Percentiles rank a stretch among this genome's conserved stretches.
These are phyloP conservation scores for Claviceps pazoutovae DNA, from an alignment of 2,329 filamentous ascomycete species.

Conservation along the genomic window DNA sequence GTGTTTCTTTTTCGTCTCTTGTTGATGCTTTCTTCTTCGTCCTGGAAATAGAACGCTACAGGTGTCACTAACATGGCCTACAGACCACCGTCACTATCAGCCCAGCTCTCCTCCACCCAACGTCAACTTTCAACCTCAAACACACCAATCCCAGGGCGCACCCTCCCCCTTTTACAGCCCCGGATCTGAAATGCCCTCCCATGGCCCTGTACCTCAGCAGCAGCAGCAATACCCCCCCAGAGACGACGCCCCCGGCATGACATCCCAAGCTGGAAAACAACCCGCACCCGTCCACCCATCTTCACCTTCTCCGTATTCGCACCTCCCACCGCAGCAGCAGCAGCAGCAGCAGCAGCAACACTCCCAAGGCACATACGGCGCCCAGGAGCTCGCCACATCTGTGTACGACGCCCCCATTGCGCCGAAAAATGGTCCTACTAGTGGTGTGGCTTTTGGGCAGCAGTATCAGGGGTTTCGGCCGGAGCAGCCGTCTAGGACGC, in stretches of 20 bases:
- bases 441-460: constrained; percentile 13
- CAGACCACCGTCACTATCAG: constrained; percentile 34
- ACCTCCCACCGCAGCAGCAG: constrained; percentile 30
- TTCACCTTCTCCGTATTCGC: constrained; percentile 31
- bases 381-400: constrained; percentile 66
- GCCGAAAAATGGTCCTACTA: constrained; percentile 28
- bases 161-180: constrained; percentile 53
- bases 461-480: constrained; percentile 24
- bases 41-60: too few relatives aligned
- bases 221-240: constrained; percentile 32
- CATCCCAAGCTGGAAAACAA: too few relatives aligned
- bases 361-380: constrained; percentile 54
- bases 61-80: constrained; percentile 1
- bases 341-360: constrained; percentile 26
- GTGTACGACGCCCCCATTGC: constrained; percentile 62
- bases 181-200: constrained; percentile 38
- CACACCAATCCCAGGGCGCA: constrained; percentile 14
- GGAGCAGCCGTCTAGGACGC: background rate
- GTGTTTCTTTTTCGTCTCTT: too few relatives aligned
- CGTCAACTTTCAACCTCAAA: constrained; percentile 21
- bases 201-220: constrained; percentile 19
- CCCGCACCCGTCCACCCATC: constrained; percentile 27
- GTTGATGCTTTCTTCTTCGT: too few relatives aligned
- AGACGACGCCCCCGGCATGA: constrained; percentile 35
- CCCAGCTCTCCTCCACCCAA: constrained; percentile 34